Conservation (phyloP, 495 filamentous ascomycete species). For the Podospora sp. region DNA sequence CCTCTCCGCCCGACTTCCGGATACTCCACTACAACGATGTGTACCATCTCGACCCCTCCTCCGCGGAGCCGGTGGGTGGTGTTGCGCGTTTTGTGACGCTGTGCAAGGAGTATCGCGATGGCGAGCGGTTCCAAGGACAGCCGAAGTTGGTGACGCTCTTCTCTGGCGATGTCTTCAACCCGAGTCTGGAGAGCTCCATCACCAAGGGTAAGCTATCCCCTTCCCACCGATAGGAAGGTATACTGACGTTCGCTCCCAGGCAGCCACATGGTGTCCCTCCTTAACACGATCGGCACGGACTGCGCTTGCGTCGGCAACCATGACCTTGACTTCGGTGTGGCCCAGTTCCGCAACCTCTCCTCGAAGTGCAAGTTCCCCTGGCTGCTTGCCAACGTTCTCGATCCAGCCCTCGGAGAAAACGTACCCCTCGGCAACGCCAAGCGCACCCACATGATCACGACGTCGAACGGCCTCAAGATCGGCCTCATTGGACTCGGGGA, state of each 20-base stretch:
- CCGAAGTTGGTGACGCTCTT: conserved; percentile 76
- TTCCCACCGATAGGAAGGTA: neutral
- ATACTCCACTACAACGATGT: conserved; percentile 90
- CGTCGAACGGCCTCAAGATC: conserved; percentile 82
- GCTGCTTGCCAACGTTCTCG: conserved; percentile 83
- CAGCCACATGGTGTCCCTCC: conserved; percentile 83
- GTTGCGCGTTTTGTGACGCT: conserved; percentile 78
- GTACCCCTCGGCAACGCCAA: conserved; percentile 70
- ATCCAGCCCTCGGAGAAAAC: conserved; percentile 71
- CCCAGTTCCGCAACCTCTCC: conserved; percentile 72
- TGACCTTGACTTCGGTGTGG: conserved; percentile 90
- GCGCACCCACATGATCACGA: conserved; percentile 69
- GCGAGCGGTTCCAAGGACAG: conserved; percentile 59
- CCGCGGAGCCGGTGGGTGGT: conserved; percentile 80
- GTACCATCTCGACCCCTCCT: conserved; percentile 78
- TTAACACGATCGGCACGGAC: conserved; percentile 75
- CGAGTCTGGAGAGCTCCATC: conserved; percentile 79
- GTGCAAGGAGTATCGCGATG: conserved; percentile 68
- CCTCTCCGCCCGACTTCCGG: conserved; percentile 67
- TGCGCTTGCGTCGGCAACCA: conserved; percentile 87
- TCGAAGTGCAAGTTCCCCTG: conserved; percentile 82
- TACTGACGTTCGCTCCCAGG: conserved; percentile 39
- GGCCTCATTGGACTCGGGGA: conserved; percentile 85
- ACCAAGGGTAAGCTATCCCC: conserved; percentile 65
- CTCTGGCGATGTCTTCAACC: conserved; percentile 91